Conservation (phyloP, 306 rosid genomes). For the Cicer pinnatifidum region DNA sequence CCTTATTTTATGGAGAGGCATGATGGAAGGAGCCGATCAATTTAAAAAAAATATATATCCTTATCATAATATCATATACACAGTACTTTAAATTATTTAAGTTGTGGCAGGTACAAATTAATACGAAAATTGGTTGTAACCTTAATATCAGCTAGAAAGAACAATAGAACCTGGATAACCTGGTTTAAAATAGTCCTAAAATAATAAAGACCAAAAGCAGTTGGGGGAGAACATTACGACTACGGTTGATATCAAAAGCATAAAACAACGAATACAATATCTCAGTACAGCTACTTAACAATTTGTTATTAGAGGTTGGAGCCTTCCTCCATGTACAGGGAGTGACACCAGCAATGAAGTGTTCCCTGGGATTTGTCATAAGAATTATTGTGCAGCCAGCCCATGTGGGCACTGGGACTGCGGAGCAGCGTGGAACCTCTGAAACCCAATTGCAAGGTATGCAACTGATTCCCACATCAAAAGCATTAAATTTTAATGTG, state of each 20-base stretch:
- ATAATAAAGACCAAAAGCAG: not conserved
- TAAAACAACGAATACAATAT: not conserved
- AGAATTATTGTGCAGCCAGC: not conserved
- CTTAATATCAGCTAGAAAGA: constrained; percentile 1
- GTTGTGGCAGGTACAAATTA: no score
- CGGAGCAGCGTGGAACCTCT: not conserved
- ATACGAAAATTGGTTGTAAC: no score
- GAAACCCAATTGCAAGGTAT: not conserved
- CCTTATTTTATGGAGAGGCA: no score
- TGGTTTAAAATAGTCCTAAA: constrained; percentile 1
- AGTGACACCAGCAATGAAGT: not conserved
- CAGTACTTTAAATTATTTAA: no score
- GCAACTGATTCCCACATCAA: no score
- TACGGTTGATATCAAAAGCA: not conserved
- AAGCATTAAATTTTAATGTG: not conserved
- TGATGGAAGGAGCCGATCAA: no score
- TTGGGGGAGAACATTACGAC: not conserved
- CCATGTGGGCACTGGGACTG: not conserved
- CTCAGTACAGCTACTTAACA: not conserved
- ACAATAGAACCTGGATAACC: not conserved
- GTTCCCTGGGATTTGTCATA: not conserved
- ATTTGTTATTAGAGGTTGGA: not conserved
- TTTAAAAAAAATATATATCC: no score
- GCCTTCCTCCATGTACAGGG: constrained; percentile 3
- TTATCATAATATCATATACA: no score